Conservation (phyloP, 306 rosid species). For the Luffa acutangula region DNA sequence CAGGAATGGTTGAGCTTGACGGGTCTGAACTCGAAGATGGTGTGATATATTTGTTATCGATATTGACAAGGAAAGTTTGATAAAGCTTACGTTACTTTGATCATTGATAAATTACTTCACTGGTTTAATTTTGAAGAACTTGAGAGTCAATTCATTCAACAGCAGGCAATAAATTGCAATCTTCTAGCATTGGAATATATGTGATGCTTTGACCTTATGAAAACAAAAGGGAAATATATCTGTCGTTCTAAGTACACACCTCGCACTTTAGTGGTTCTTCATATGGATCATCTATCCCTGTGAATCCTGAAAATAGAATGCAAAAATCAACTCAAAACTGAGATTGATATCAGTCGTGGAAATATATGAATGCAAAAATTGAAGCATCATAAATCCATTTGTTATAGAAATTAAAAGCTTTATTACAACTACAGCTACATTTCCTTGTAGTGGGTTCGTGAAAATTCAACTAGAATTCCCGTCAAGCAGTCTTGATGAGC, state of each 20-base stretch:
- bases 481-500: not conserved
- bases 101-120: not conserved
- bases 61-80: not conserved
- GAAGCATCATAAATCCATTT: not conserved
- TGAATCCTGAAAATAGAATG: constrained; percentile 56
- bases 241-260: constrained; percentile 26
- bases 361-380: not conserved
- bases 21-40: not conserved
- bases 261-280: constrained; percentile 70
- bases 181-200: not conserved
- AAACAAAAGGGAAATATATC: not conserved
- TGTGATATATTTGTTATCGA: not conserved
- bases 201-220: not conserved
- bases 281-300: constrained; percentile 89
- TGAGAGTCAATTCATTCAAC: not conserved
- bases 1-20: not conserved
- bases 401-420: not conserved
- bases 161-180: not conserved
- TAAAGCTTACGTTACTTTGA: not conserved
- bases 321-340: constrained; percentile 7
- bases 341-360: not conserved
- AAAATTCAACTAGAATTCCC: not conserved
- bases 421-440: not conserved
- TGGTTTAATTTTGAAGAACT: not conserved
- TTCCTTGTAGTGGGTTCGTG: not conserved